A percentile compares a stretch with the other conserved stretches of the same genome.
Conservation (phyloP, 2,329 filamentous ascomycete species). For the Sporothrix luriei region DNA sequence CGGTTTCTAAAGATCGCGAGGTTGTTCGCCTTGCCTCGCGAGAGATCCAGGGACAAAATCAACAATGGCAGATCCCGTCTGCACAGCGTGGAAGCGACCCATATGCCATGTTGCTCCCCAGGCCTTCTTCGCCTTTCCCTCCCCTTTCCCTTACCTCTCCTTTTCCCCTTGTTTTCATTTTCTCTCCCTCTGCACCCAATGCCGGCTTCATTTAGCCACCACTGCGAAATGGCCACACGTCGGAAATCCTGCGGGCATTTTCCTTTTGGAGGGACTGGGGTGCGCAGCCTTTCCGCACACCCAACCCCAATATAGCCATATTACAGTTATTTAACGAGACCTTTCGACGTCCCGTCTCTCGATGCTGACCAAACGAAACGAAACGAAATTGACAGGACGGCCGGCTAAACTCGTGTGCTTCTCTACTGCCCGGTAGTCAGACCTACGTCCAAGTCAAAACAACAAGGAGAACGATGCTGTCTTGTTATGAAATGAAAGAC, state of each 20-base stretch:
- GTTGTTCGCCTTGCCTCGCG: background rate
- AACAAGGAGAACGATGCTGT: background rate
- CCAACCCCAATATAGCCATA: conserved; percentile 1
- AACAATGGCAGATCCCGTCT: background rate
- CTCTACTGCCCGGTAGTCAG: background rate
- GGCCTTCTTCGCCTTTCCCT: background rate
- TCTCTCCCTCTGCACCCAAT: background rate
- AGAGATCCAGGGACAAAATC: background rate
- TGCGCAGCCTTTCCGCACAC: background rate
- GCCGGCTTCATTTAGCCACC: conserved; percentile 14
- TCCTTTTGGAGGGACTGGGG: background rate
- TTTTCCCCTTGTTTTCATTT: background rate
- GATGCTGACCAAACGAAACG: conserved; percentile 15
- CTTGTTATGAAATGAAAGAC: background rate
- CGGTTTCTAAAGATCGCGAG: background rate
- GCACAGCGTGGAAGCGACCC: background rate
- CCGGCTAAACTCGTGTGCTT: conserved; percentile 1
- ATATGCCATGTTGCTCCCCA: background rate
- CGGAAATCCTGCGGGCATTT: background rate
- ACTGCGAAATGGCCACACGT: background rate
- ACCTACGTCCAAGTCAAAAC: background rate
- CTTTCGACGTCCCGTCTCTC: background rate
- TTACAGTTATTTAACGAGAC: background rate
- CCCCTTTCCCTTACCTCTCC: too few species aligned
- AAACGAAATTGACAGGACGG: background rate